These are phyloP conservation scores for Fraxinus ornus DNA, from an alignment of 305 asterid genomes.

Conservation along the genomic window DNA sequence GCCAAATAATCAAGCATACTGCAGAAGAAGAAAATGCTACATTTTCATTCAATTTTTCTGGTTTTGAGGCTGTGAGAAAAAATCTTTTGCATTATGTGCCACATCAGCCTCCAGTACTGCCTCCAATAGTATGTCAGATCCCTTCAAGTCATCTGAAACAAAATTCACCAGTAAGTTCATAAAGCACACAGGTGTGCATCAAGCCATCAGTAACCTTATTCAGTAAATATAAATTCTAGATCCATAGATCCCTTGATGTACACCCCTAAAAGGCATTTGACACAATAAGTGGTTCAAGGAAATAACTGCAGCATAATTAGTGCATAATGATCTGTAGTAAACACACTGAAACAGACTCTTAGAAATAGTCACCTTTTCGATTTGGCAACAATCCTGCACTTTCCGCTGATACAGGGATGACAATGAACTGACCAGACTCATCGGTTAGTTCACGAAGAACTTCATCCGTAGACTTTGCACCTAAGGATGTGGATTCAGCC, in stretches of 20 bases:
- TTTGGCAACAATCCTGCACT: conserved; percentile 69
- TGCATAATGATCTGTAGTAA: not conserved
- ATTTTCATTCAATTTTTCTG: conserved; percentile 40
- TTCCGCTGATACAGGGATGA: conserved; percentile 91
- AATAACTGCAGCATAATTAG: conserved; percentile 9
- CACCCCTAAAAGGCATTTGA: not conserved
- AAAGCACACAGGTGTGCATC: not conserved
- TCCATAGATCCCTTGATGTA: not conserved
- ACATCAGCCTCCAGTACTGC: conserved; percentile 84
- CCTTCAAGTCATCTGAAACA: conserved; percentile 51
- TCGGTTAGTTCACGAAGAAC: conserved; percentile 66
- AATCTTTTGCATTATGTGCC: conserved; percentile 68
- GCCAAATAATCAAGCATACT: conserved; percentile 3
- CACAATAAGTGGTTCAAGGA: not conserved
- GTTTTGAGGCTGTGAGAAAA: conserved; percentile 51
- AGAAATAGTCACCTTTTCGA: conserved; percentile 44
- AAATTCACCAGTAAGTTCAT: conserved; percentile 18
- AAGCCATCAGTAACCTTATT: not conserved
- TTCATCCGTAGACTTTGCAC: conserved; percentile 41
- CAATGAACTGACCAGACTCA: conserved; percentile 68
- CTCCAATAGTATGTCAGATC: conserved; percentile 79
- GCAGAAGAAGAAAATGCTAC: conserved; percentile 3
- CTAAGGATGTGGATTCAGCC: conserved; percentile 46
- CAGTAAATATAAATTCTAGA: not conserved
- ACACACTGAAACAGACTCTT: not conserved